Base-by-base conservation (phyloP, 2,329 filamentous ascomycete genomes). In the Trichophyton schoenleinii region DNA sequence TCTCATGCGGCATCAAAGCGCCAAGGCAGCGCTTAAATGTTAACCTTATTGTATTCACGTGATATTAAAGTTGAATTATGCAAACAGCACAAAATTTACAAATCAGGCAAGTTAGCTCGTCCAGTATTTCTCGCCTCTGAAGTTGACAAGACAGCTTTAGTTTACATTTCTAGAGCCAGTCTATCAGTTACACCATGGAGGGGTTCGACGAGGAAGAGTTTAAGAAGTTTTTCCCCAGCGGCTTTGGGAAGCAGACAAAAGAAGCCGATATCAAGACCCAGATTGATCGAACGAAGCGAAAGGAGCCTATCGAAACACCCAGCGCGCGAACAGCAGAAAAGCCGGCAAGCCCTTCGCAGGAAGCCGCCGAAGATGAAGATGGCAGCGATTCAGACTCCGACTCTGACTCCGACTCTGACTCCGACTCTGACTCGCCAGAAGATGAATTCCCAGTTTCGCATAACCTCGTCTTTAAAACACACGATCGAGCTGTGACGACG, bases 401-500 rank as follows among this genome's bases (percentile, higher is more conserved):
- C 31, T 69, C 68, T 3, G 79, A 81, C 61, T 80, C 83, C 57
- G 79, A 81, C 22, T n/a, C n/a, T n/a, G n/a, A n/a, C n/a, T 83
- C 84, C 57, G 80, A 83, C 28, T 82, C 83, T 58, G 78, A 79
- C 1, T 84, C 90, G 22, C 88, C 91, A 34, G 88, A 88, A 57
- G 91, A 96, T 68, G 89, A 95, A 68, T 96, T 87, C 66, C 94
- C 94, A 1, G 85, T 95, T 11, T 95, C 94, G 4, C 94, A 99
- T 72, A 91, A 96, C 75, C 82, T 99, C 72, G 79, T 95, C 31
- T 80, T 97, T 71, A 95, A 95, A 75, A 95, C 92, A 13, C 94
- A 99, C 72, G 88, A 94, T 41, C 86, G 89, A 63, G 85, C 91
- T 4, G 84, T 97, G 48, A 96, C 92, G 5, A 87, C 88, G 0